Conservation (phyloP, 2,329 filamentous ascomycete genomes). For the Talaromyces islandicus region DNA sequence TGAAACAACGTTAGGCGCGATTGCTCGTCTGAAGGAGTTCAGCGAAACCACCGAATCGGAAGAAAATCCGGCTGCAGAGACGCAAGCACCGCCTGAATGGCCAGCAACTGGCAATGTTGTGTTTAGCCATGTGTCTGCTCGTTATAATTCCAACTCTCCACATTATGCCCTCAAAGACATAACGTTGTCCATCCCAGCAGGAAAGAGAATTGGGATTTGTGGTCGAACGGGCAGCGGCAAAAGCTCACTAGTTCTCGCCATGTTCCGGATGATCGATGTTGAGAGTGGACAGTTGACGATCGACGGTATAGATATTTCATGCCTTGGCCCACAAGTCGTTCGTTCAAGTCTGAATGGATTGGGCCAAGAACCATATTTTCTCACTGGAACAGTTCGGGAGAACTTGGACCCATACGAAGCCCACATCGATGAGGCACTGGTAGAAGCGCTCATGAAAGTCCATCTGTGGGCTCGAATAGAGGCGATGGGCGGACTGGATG, state of each 20-base stretch:
- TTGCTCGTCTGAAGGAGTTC: slow-evolving; percentile 50
- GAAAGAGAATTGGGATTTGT: slow-evolving; percentile 38
- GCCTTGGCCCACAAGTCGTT: slow-evolving; percentile 31
- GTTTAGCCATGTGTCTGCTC: no score
- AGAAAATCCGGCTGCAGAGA: no score
- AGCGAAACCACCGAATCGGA: no score
- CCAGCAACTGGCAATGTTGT: no score
- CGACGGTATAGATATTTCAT: slow-evolving; percentile 37
- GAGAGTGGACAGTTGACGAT: slow-evolving; percentile 34
- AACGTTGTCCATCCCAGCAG: slow-evolving; percentile 10
- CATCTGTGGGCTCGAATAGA: slow-evolving; percentile 22
- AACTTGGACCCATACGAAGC: slow-evolving; percentile 34
- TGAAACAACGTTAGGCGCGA: slow-evolving; percentile 53
- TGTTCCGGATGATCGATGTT: slow-evolving; percentile 28
- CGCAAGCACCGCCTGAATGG: no score
- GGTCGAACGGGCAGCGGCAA: slow-evolving; percentile 34
- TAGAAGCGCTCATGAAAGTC: slow-evolving; percentile 31
- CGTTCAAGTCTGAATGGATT: slow-evolving; percentile 37
- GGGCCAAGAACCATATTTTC: slow-evolving; percentile 39
- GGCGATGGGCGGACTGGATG: no score
- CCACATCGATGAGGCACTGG: slow-evolving; percentile 26
- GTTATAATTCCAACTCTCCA: no score
- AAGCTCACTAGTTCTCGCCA: slow-evolving; percentile 31
- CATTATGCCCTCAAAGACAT: no score
- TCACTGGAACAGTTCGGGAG: slow-evolving; percentile 32